phyloP scores from a whole-genome alignment of 2,329 filamentous ascomycete species.

The Paecilomyces variotii region DNA sequence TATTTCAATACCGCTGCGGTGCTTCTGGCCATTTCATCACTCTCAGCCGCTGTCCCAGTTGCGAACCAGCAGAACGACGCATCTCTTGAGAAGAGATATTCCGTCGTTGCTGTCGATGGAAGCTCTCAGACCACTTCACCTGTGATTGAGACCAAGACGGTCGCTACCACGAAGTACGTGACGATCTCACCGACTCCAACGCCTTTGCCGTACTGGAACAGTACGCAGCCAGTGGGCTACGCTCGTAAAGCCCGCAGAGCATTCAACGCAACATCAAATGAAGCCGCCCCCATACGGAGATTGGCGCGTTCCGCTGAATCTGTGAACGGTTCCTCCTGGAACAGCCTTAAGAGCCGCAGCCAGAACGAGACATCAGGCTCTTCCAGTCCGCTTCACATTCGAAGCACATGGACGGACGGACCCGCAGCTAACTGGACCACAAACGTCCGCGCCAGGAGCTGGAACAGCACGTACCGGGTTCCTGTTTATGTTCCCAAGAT shows the following conservation, averaged over 20 bases:
- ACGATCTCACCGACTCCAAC: background rate
- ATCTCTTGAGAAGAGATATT: conserved; percentile 21
- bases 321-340: background rate
- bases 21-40: conserved; percentile 19
- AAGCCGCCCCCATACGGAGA: background rate
- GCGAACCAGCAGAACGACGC: conserved; percentile 11
- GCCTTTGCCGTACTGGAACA: background rate
- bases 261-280: background rate
- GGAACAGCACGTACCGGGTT: background rate
- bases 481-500: background rate
- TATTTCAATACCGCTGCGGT: conserved; percentile 17
- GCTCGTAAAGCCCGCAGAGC: background rate
- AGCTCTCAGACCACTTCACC: conserved; percentile 6
- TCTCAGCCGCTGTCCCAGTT: conserved; percentile 21
- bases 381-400: background rate
- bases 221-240: background rate
- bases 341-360: background rate
- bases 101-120: conserved; percentile 26
- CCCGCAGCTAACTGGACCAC: background rate
- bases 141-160: conserved; percentile 8
- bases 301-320: background rate
- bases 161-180: conserved; percentile 6
- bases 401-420: background rate
- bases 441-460: background rate
- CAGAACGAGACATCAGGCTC: background rate